These are phyloP conservation scores for Fusarium redolens DNA, from an alignment of 2,329 filamentous ascomycete species.

Conservation along the genomic window DNA sequence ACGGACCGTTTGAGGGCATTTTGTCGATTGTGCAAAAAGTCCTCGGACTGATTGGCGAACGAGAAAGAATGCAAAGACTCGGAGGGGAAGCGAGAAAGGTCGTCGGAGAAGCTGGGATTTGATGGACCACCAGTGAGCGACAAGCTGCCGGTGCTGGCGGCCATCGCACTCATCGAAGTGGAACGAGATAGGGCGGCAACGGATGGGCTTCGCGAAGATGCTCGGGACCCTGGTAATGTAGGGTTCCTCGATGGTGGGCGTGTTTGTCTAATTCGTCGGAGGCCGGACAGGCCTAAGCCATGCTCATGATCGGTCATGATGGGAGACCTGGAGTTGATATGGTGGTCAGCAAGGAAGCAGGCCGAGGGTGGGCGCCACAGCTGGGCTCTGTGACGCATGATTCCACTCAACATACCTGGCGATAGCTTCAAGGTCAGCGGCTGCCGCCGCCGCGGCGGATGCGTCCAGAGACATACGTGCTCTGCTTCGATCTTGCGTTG, in stretches of 20 bases:
- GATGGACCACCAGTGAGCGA: conserved; percentile 70
- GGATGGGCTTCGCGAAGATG: conserved; percentile 71
- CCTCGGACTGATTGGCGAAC: conserved; percentile 94
- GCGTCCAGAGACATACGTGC: conserved; percentile 83
- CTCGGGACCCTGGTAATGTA: conserved; percentile 71
- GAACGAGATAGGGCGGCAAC: conserved; percentile 71
- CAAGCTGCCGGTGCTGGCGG: conserved; percentile 66
- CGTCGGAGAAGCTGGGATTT: conserved; percentile 85
- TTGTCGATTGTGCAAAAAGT: conserved; percentile 89
- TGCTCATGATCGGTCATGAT: conserved; percentile 89
- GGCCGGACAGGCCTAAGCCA: conserved; percentile 84
- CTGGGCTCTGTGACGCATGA: conserved; percentile 32
- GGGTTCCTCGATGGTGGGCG: conserved; percentile 71
- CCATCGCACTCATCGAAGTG: conserved; percentile 75
- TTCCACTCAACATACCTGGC: conserved; percentile 69
- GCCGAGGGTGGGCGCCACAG: conserved; percentile 29
- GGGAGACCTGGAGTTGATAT: conserved; percentile 71
- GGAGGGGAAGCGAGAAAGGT: conserved; percentile 90
- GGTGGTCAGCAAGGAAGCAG: conserved; percentile 44
- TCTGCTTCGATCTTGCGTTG: conserved; percentile 65
- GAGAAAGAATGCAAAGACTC: conserved; percentile 99
- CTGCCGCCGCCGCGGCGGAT: conserved; percentile 68
- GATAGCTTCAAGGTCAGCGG: conserved; percentile 74
- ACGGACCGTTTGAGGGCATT: conserved; percentile 93
- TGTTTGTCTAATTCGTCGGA: conserved; percentile 93